Evolutionary conservation across 1,284 basidiomycete species (phyloP).

Genomic region (Cryptococcus deneoformans): DNA sequence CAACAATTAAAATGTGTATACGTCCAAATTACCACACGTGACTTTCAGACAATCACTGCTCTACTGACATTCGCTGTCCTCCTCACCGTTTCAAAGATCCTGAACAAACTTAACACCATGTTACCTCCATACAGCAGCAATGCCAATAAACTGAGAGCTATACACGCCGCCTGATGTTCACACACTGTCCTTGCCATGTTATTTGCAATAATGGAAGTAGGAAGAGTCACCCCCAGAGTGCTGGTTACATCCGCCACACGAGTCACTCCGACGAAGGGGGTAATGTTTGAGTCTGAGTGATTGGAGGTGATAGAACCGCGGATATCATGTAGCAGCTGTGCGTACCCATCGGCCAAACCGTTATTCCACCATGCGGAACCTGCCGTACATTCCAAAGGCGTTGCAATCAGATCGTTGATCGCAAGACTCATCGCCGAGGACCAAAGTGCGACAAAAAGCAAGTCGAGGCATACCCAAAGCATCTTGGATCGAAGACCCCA

Average conservation of each 20-base stretch:
- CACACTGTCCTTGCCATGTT: slow-evolving; percentile 39
- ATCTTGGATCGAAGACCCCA: slow-evolving; percentile 54
- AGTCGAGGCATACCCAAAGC: slow-evolving; percentile 51
- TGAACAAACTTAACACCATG: slow-evolving; percentile 52
- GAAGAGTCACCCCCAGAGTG: slow-evolving; percentile 27
- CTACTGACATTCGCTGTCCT: slow-evolving; percentile 31
- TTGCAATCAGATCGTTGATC: slow-evolving; percentile 57
- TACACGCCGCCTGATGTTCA: slow-evolving; percentile 46
- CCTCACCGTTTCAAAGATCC: slow-evolving; percentile 53
- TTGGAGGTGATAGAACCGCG: background rate
- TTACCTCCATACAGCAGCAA: slow-evolving; percentile 49
- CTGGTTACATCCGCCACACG: slow-evolving; percentile 3
- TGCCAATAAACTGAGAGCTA: slow-evolving; percentile 41
- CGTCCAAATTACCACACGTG: too few relatives aligned
- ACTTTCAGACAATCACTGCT: slow-evolving; percentile 14
- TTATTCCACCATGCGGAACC: slow-evolving; percentile 40
- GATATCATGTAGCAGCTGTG: slow-evolving; percentile 16
- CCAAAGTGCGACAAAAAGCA: slow-evolving; percentile 54
- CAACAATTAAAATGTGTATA: too few relatives aligned
- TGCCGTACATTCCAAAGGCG: slow-evolving; percentile 53
- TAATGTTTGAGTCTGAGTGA: background rate
- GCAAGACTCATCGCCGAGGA: slow-evolving; percentile 49
- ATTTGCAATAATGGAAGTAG: slow-evolving; percentile 14
- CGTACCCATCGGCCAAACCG: slow-evolving; percentile 19
- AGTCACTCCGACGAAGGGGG: background rate